Base-by-base conservation (phyloP, 495 filamentous ascomycete genomes). In the Beverwykella pulmonaria region DNA sequence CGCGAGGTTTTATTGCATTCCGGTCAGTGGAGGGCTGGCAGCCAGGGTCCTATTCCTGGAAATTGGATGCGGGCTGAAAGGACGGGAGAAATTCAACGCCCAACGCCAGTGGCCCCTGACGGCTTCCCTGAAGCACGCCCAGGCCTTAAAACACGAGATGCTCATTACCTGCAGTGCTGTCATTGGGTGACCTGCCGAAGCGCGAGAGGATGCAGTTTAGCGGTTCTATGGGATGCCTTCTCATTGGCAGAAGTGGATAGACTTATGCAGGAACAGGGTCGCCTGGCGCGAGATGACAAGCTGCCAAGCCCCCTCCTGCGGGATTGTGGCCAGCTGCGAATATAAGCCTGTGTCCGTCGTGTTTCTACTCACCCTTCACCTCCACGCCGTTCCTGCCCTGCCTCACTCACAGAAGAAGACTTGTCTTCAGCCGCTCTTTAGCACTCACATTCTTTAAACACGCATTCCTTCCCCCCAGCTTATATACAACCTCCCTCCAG, bases 341-440 rank as follows among this genome's bases (percentile, higher is more conserved):
- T 34, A 34, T 34, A 34, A 34, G 32, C 32, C 32, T 34, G 32
- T n/a, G 32, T 50, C 57, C 25, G 23, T 41, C 30, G 25, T 17
- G 27, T 53, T 52, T 19, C 47, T 61, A 27, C 69, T 65, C 57
- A 56, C 48, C 41, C 49, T 54, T 54, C 53, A 29, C 59, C 23
- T 53, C n/a, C 56, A 57, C 30, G 8, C 44, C 20, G 30, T 49
- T 20, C 60, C 49, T 65, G 55, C 60, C 39, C 44, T 25, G 20
- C 49, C 59, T 63, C 53, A 23, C 17, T 60, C 10, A 50, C 34
- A 34, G 39, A 27, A 39, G 69, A 68, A 69, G 61, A 60, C 57
- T 54, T 63, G 55, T 63, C 66, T 72, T 72, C 70, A 72, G 66
- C 70, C 70, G 57, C 59, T 72, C 68, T 59, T 71, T 70, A 44